Conservation (phyloP, 805 yeast genomes). For the Cyberlindnera maclurae region DNA sequence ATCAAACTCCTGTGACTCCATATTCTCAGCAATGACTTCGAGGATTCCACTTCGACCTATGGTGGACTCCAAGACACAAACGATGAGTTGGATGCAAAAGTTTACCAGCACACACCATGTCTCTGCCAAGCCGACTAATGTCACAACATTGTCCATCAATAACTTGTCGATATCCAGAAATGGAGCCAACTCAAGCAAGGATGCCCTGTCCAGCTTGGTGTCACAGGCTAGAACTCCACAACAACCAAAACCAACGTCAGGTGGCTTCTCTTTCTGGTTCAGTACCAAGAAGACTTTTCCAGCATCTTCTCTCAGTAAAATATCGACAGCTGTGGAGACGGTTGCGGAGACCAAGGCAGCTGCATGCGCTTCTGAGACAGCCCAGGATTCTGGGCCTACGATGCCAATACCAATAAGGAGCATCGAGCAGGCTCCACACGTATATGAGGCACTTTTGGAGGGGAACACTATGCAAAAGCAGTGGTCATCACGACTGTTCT, state of each 20-base stretch:
- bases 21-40: constrained; percentile 20
- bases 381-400: too few relatives aligned
- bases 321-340: too few relatives aligned
- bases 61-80: constrained; percentile 18
- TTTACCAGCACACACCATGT: constrained; percentile 6
- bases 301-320: too few relatives aligned
- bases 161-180: constrained; percentile 3
- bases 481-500: constrained; percentile 12
- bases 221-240: constrained; percentile 6
- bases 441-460: background rate
- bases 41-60: constrained; percentile 17
- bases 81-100: constrained; percentile 22
- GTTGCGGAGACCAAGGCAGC: too few relatives aligned
- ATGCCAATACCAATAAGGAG: background rate
- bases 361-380: too few relatives aligned
- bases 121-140: constrained; percentile 4
- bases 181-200: constrained; percentile 3
- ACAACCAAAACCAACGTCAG: constrained; percentile 2
- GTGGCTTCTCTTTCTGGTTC: constrained; percentile 10
- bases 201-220: constrained; percentile 12
- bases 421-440: background rate
- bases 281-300: constrained; percentile 2
- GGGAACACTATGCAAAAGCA: constrained; percentile 4
- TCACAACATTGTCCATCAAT: constrained; percentile 6
- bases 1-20: constrained; percentile 25